These are phyloP conservation scores for Rhipidocladum racemiflorum DNA, from an alignment of 176 grass and related monocot species.

Conservation along the genomic window DNA sequence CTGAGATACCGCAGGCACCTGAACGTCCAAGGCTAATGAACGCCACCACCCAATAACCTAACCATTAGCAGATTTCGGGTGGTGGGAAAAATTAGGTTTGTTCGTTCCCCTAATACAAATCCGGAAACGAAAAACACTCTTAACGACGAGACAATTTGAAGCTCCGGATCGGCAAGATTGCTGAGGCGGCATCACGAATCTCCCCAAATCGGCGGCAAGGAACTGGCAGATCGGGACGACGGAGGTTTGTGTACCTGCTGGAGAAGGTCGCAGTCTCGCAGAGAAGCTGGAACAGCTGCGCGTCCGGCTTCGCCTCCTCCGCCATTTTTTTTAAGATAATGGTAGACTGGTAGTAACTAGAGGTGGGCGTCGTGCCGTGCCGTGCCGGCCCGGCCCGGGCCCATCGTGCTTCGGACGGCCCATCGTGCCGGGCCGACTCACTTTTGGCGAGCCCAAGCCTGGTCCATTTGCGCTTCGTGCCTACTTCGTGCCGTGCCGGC, in stretches of 20 bases:
- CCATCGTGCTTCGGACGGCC: too few relatives aligned
- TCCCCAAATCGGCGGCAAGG: neutral
- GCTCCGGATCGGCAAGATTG: neutral
- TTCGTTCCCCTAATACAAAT: neutral
- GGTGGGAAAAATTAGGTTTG: neutral
- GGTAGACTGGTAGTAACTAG: too few relatives aligned
- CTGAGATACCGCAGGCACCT: neutral
- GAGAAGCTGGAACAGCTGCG: conserved; percentile 86
- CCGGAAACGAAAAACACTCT: neutral
- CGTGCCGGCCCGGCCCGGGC: too few relatives aligned
- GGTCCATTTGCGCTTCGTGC: too few relatives aligned
- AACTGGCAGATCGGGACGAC: neutral
- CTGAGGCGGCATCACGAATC: neutral
- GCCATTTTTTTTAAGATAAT: too few relatives aligned
- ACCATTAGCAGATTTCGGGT: neutral
- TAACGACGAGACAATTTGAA: neutral
- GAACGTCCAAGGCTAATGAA: neutral
- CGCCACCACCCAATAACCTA: neutral
- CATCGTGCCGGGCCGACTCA: too few relatives aligned
- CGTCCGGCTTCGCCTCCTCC: conserved; percentile 65
- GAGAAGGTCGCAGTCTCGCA: conserved; percentile 58
- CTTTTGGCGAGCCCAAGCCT: too few relatives aligned
- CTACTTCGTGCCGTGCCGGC: too few relatives aligned
- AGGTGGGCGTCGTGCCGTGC: too few relatives aligned
- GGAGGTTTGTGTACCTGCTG: conserved; percentile 53